Percentiles rank a stretch among this genome's conserved stretches.
phyloP scores from a whole-genome alignment of 2,329 filamentous ascomycete species.

The Colletotrichum godetiae region DNA sequence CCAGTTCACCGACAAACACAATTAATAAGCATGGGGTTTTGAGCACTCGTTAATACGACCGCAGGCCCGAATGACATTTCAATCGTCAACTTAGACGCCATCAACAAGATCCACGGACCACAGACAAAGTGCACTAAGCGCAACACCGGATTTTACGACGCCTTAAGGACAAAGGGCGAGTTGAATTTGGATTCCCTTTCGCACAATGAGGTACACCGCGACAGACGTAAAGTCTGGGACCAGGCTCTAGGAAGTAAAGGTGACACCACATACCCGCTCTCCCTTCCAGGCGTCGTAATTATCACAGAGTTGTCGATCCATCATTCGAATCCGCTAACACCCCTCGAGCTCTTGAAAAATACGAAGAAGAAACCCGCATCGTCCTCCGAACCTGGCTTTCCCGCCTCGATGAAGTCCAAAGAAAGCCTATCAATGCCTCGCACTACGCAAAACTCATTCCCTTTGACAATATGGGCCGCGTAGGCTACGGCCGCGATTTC shows the following conservation, averaged over 20 bases:
- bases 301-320: background rate
- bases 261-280: background rate
- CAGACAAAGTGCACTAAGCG: constrained; percentile 37
- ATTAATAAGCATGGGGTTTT: background rate
- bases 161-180: constrained; percentile 30
- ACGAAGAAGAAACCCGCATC: constrained; percentile 38
- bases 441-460: constrained; percentile 41
- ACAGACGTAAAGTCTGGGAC: constrained; percentile 42
- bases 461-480: constrained; percentile 44
- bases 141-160: constrained; percentile 38
- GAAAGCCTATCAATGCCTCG: constrained; percentile 38
- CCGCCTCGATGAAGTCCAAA: constrained; percentile 35
- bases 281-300: no score
- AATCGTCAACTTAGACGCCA: constrained; percentile 34
- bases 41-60: background rate
- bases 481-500: constrained; percentile 42
- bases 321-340: background rate
- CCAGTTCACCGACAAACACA: background rate
- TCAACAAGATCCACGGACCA: constrained; percentile 38
- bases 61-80: constrained; percentile 39
- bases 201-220: constrained; percentile 39
- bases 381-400: constrained; percentile 38
- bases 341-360: constrained; percentile 32
- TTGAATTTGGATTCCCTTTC: constrained; percentile 39
- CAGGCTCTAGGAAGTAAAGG: constrained; percentile 39